phyloP scores from a whole-genome alignment of 1,284 basidiomycete genomes.

The Ustilago bromivora region DNA sequence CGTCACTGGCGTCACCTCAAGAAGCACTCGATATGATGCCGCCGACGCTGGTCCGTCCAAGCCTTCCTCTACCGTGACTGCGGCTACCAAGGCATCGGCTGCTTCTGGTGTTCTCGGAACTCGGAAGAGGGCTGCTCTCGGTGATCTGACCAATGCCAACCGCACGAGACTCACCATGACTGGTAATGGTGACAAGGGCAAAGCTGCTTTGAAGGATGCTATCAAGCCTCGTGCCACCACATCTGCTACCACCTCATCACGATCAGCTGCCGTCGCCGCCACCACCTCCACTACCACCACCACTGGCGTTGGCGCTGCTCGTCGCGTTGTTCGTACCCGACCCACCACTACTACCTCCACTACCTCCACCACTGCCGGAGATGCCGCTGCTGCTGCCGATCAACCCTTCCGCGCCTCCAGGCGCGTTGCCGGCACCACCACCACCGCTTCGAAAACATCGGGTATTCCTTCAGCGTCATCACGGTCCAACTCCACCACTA shows the following conservation, averaged over 20 bases:
- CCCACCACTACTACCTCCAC: slow-evolving; percentile 34
- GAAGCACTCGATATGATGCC: slow-evolving; percentile 33
- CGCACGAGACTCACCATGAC: slow-evolving; percentile 43
- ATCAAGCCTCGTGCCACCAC: slow-evolving; percentile 49
- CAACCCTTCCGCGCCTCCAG: slow-evolving; percentile 47
- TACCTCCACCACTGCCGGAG: slow-evolving; percentile 14
- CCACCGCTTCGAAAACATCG: slow-evolving; percentile 32
- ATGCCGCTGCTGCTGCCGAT: slow-evolving; percentile 25
- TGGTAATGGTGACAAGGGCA: slow-evolving; percentile 48
- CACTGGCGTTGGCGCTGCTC: slow-evolving; percentile 42
- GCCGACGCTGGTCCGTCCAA: slow-evolving; percentile 54
- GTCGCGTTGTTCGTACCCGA: slow-evolving; percentile 47
- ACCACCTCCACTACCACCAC: slow-evolving; percentile 35
- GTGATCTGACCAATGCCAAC: slow-evolving; percentile 67
- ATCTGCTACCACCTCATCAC: slow-evolving; percentile 31
- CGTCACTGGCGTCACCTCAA: slow-evolving; percentile 36
- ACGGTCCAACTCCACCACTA: slow-evolving; percentile 22
- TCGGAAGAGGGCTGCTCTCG: slow-evolving; percentile 67
- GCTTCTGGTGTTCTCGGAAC: slow-evolving; percentile 57
- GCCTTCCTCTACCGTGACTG: slow-evolving; percentile 37
- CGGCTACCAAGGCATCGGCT: slow-evolving; percentile 36
- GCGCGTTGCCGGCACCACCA: slow-evolving; percentile 32
- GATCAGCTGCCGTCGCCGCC: slow-evolving; percentile 21
- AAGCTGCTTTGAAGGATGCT: slow-evolving; percentile 46
- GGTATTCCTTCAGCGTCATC: slow-evolving; percentile 34